phyloP scores from a whole-genome alignment of 352 stramenopile species.

The Pythium insidiosum region DNA sequence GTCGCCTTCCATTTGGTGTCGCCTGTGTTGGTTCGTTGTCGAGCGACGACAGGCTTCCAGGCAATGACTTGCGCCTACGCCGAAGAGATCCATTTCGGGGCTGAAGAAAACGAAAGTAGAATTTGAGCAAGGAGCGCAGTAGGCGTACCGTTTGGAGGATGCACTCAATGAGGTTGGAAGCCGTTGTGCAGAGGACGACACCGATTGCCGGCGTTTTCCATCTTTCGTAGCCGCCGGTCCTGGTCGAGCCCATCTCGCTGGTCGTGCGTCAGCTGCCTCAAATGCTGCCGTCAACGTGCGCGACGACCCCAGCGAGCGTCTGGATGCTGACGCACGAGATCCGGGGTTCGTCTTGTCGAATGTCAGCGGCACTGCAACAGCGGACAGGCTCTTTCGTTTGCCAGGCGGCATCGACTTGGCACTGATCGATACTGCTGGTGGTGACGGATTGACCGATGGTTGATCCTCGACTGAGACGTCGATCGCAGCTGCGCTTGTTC shows the following conservation, averaged over 20 bases:
- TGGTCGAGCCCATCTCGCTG: constrained; percentile 28
- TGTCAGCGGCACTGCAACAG: not conserved
- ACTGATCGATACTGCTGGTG: no score
- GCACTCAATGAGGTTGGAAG: constrained; percentile 4
- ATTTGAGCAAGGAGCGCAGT: not conserved
- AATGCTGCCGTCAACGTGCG: constrained; percentile 29
- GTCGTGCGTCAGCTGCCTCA: constrained; percentile 39
- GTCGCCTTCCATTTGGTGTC: constrained; percentile 7
- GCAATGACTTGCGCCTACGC: constrained; percentile 15
- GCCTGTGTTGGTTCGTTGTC: not conserved
- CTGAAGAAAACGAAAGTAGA: not conserved
- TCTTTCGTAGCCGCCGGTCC: constrained; percentile 13
- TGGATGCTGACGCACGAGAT: constrained; percentile 1
- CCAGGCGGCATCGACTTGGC: no score
- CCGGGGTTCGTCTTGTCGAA: constrained; percentile 1
- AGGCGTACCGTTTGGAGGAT: constrained; percentile 8
- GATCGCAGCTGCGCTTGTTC: no score
- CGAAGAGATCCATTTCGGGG: not conserved
- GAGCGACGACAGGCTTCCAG: constrained; percentile 5
- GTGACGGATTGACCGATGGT: no score
- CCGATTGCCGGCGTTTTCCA: constrained; percentile 17
- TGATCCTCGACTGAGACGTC: no score
- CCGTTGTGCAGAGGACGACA: not conserved
- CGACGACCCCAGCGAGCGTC: constrained; percentile 14
- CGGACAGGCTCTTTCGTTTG: no score